Percentiles rank a stretch among this genome's conserved stretches.
Evolutionary conservation across 768 basidiomycete species (phyloP).

Genomic region (Pulveroboletus sp.): DNA sequence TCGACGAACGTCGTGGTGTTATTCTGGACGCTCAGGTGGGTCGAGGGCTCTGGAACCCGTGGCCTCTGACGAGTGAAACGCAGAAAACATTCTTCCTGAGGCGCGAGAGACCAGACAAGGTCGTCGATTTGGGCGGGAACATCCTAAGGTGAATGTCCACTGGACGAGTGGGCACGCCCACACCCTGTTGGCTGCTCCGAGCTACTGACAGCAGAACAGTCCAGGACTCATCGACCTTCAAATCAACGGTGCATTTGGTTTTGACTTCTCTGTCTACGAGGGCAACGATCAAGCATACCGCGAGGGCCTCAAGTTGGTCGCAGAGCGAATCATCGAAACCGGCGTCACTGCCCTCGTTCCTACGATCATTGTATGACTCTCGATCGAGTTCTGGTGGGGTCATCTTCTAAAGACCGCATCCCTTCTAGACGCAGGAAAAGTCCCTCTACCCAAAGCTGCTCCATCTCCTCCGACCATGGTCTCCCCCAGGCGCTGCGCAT

Average conservation of each 20-base stretch:
- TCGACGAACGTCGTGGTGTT: slow-evolving; percentile 67
- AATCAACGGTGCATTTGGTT: slow-evolving; percentile 85
- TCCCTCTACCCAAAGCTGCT: slow-evolving; percentile 69
- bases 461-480: slow-evolving; percentile 61
- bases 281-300: slow-evolving; percentile 64
- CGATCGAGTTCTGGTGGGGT: background rate
- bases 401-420: background rate
- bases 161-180: too few relatives aligned
- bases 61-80: slow-evolving; percentile 1
- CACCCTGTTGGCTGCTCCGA: background rate
- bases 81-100: slow-evolving; percentile 66
- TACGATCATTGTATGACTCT: slow-evolving; percentile 59
- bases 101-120: slow-evolving; percentile 54
- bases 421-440: slow-evolving; percentile 67
- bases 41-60: background rate
- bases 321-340: slow-evolving; percentile 76
- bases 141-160: slow-evolving; percentile 55
- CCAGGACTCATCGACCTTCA: slow-evolving; percentile 87
- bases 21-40: slow-evolving; percentile 72
- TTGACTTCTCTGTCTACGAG: slow-evolving; percentile 83
- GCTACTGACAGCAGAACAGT: slow-evolving; percentile 34
- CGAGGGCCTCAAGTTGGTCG: slow-evolving; percentile 62
- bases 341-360: slow-evolving; percentile 78
- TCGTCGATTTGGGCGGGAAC: slow-evolving; percentile 69
- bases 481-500: slow-evolving; percentile 59